Base-by-base conservation (phyloP, 2,329 filamentous ascomycete species). In the Hymenoscyphus linearis region DNA sequence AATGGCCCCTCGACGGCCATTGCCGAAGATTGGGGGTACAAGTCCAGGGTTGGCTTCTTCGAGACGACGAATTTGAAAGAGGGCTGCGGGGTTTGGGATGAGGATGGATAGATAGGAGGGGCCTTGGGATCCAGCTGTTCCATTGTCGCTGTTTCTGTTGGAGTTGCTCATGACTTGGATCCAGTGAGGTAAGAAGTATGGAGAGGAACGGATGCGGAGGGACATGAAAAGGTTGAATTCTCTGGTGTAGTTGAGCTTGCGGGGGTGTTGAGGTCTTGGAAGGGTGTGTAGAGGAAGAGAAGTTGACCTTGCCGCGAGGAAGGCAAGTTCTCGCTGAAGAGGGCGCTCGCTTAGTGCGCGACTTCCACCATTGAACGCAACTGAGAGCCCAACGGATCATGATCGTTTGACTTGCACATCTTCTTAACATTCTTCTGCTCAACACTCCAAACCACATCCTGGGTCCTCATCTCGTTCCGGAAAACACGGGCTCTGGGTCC, bases 1-100 rank as follows among this genome's bases (percentile, higher is more conserved):
- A 18, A 58, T 40, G 9, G 55, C 47, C 10, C 18, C 55, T 40
- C 35, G 40, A 31, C 58, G 47, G 22, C 47, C 50, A 53, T 53
- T 53, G 16, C 9, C 50, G 16, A 34, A 13, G 12, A 26, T 26
- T 27, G 25, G 50, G 16, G 40, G 40, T 4, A 22, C 12, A 7
- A 47, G 18, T n/a, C 10, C 18, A 4, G 40, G 40, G 22, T 10
- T 22, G 40, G 40, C 40, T 47, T n/a, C 40, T 22, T 47, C n/a
- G 40, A 47, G 14, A 7, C 40, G 40, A 18, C 14, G 18, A 40
- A 40, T n/a, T 16, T 3, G 9, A n/a, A 22, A 12, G 18, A n/a
- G 3, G 18, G 12, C n/a, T 47, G 40, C 18, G 40, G 6, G 37
- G 37, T 44, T 44, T 31, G 31, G 31, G 31, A 31, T 5, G 31